Conservation (phyloP, 2,329 filamentous ascomycete species). For the Pyrenochaeta sp. region DNA sequence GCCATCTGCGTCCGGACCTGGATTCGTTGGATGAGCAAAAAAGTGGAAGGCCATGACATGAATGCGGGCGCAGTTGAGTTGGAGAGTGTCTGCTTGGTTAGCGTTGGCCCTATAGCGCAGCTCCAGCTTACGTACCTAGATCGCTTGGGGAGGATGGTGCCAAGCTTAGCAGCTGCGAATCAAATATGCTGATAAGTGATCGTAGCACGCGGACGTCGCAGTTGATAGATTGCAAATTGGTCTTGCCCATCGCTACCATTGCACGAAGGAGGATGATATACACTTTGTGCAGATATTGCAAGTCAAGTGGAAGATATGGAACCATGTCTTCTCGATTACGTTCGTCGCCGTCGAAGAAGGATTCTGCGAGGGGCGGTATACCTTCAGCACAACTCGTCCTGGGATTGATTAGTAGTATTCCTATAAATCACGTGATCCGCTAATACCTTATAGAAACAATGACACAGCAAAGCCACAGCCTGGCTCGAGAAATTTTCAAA, state of each 20-base stretch:
- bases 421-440: not conserved
- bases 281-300: constrained; percentile 46
- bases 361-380: constrained; percentile 46
- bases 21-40: constrained; percentile 41
- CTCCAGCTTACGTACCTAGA: constrained; percentile 32
- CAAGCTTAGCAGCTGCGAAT: constrained; percentile 43
- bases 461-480: constrained; percentile 50
- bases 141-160: constrained; percentile 41
- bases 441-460: constrained; percentile 47
- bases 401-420: constrained; percentile 15
- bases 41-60: constrained; percentile 49
- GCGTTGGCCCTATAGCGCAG: not conserved
- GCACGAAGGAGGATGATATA: constrained; percentile 45
- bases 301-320: constrained; percentile 38
- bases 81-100: constrained; percentile 40
- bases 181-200: constrained; percentile 47
- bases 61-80: constrained; percentile 46
- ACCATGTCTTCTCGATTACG: constrained; percentile 44
- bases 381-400: constrained; percentile 46
- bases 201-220: constrained; percentile 43
- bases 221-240: constrained; percentile 41
- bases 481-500: constrained; percentile 46
- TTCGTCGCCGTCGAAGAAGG: constrained; percentile 45
- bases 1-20: constrained; percentile 37
- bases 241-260: constrained; percentile 44